Percentiles rank a stretch among this genome's conserved stretches.
These are phyloP conservation scores for Solanum sejunctum DNA, from an alignment of 257 asterid genomes.

Conservation along the genomic window DNA sequence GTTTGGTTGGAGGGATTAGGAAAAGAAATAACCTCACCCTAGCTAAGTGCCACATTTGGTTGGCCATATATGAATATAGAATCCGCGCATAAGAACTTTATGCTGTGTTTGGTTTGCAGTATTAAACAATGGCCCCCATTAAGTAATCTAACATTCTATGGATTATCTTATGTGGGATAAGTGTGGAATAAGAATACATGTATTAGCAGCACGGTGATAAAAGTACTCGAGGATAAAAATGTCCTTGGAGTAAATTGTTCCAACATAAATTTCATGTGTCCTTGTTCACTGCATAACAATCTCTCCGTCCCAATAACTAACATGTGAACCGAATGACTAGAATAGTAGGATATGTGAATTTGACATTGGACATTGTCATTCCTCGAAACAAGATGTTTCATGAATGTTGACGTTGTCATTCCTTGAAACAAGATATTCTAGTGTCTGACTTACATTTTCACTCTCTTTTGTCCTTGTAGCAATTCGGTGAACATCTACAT, in stretches of 20 bases:
- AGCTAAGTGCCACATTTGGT: not conserved
- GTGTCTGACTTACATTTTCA: not conserved
- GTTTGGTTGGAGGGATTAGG: not conserved
- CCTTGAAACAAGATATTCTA: not conserved
- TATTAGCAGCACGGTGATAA: not conserved
- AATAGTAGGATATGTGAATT: not conserved
- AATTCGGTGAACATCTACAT: slow-evolving; percentile 85
- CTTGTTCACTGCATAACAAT: not conserved
- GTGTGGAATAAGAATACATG: not conserved
- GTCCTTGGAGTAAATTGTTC: not conserved
- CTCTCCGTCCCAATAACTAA: not conserved
- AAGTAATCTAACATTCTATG: not conserved
- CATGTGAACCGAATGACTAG: not conserved
- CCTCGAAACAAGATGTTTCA: not conserved
- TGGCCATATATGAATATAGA: not conserved
- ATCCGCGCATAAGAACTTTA: not conserved
- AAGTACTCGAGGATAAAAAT: not conserved
- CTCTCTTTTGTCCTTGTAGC: slow-evolving; percentile 27
- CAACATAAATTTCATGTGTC: not conserved
- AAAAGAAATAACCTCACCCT: not conserved
- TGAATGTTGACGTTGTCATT: not conserved
- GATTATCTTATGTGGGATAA: not conserved
- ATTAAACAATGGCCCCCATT: not conserved
- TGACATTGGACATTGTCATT: not conserved
- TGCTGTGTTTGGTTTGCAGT: not conserved